Base-by-base conservation (phyloP, 2,329 filamentous ascomycete genomes). In the Blumeriella jaapii region DNA sequence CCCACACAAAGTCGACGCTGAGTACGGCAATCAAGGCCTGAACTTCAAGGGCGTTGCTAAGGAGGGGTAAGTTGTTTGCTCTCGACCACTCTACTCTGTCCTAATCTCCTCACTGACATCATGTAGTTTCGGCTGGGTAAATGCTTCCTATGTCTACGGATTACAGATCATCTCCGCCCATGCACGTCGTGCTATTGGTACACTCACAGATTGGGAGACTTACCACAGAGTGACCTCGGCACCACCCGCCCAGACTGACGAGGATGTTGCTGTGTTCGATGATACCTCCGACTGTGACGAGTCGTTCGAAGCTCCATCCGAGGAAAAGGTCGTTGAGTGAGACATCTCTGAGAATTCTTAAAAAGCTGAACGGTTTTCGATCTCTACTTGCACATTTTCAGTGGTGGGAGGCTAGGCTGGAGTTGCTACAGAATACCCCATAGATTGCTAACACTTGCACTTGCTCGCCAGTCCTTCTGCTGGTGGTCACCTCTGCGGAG, bases 11-110 rank as follows among this genome's bases (percentile, higher is more conserved):
- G 91, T 96, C 9, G 85, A 93, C 59, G 91, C 89, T 39, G 91
- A 98, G 61, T 98, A 98, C 55, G 91, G 91, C 5, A 98, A 98
- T 59, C 91, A 98, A 59, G 91, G 91, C 2, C 67, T 82, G 31
- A 84, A 95, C 56, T 95, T 96, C 64, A 93, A 93, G 63, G 89
- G 89, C 24, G 87, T 94, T 49, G 84, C 89, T 35, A 85, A 84
- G 50, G 89, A 96, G 74, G 89, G 89, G 85, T 94, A 65, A 71
- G 82, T 75, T 26, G 26, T 29, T 23, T 20, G 13, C 12, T 29
- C 12, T 26, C 1, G 15, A 11, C 3, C 24, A 14, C 29, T 8
- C 19, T 9, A 25, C 4, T 13, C 13, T 14, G 5, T 27, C 15
- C 15, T 9, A 13, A 12, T 14, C 3, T 3, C 15, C 22, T 44